Evolutionary conservation across 352 stramenopile genomes (phyloP).

Genomic region (Vaucheria bursata): DNA sequence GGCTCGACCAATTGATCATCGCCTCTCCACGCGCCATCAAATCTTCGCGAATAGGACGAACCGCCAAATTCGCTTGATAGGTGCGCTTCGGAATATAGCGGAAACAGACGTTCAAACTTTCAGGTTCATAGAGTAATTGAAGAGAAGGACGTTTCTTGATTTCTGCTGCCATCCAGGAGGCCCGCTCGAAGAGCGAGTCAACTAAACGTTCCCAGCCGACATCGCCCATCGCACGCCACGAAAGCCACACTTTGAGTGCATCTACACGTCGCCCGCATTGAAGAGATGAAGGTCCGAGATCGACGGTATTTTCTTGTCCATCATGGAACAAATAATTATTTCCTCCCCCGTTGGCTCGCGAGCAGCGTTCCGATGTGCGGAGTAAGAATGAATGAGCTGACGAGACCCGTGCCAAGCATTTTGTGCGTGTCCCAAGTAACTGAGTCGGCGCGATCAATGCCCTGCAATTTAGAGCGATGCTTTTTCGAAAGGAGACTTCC

Average conservation of each 20-base stretch:
- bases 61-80: not conserved
- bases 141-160: not conserved
- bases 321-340: slow-evolving; percentile 4
- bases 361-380: not conserved
- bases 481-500: not conserved
- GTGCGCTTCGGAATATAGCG: not conserved
- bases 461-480: not conserved
- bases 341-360: not conserved
- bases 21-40: not conserved
- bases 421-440: not conserved
- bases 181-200: not conserved
- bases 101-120: slow-evolving; percentile 4
- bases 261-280: not conserved
- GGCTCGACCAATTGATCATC: not conserved
- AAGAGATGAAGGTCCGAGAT: not conserved
- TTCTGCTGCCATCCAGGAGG: not conserved
- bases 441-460: not conserved
- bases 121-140: not conserved
- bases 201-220: not conserved
- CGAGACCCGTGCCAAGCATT: not conserved
- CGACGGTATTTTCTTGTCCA: not conserved
- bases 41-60: slow-evolving; percentile 1
- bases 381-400: not conserved
- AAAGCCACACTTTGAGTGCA: slow-evolving; percentile 2
- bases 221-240: not conserved